Evolutionary conservation across 2,329 filamentous ascomycete species (phyloP), one percentile per base, ranked within the genome.

Genomic region (Cladobotryum protrusum): DNA sequence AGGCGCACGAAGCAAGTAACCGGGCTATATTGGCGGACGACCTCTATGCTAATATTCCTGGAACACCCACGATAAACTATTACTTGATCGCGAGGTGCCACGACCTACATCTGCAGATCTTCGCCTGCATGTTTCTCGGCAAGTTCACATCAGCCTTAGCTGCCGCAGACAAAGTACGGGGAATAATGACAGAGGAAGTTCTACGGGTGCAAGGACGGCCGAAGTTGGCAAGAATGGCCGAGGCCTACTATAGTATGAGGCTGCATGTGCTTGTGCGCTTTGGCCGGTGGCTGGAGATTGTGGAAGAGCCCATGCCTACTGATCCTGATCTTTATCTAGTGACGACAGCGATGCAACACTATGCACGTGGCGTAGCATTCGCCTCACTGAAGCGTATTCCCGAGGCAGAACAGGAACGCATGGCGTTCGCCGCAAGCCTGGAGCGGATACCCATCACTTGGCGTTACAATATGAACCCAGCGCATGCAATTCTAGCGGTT

Each of bases 191-290:
- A 6, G 24, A 29, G 24, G 24, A 29, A 6, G 6, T 29, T 8
- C 24, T 29, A 5, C 24, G 24, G 24, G 24, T 29, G 24, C 24
- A 29, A 9, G 24, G 24, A 29, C 24, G 24, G 24, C 24, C 24
- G 6, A 29, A 29, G 24, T 29, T 29, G 24, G 24, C 24, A 6
- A 29, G 3, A 8, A 29, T 29, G 24, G 11, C 24, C 24, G 24
- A 49, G 5, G 34, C 41, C 9, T 49, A 35, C n/a, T 39, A 35
- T 12, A 41, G 32, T n/a, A 34, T 49, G 13, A 40, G 40, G 3
- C 13, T 35, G 20, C 86, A 90, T 61, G 81, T 83, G 1, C 68
- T 87, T 9, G 74, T 90, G 36, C 79, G 86, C 0, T 90, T 90
- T 56, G 86, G 86, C 0, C 70, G 69, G 19, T 89, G 86, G 86